A percentile compares a stretch with the other conserved stretches of the same genome.
phyloP scores from a whole-genome alignment of 352 stramenopile species.

The Phytopythium ostracodes region DNA sequence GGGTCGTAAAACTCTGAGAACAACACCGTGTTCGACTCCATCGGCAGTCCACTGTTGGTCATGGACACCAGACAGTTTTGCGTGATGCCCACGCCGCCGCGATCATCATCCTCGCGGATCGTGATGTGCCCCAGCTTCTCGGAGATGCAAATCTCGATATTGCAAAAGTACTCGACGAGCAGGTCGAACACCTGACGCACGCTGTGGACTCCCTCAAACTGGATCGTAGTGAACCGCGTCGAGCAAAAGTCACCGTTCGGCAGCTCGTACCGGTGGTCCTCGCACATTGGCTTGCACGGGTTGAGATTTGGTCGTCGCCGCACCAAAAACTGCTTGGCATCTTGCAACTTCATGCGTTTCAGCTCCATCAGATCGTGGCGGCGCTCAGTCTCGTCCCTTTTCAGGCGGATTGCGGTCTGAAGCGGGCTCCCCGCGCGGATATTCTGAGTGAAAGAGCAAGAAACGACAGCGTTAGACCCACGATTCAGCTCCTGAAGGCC shows the following conservation, averaged over 20 bases:
- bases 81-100: conserved; percentile 18
- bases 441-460: conserved; percentile 12
- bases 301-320: conserved; percentile 24
- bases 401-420: conserved; percentile 27
- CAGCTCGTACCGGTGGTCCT: conserved; percentile 21
- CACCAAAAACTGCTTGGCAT: conserved; percentile 23
- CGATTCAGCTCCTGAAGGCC: not conserved
- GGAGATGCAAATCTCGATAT: conserved; percentile 40
- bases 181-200: conserved; percentile 35
- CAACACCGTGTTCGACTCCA: conserved; percentile 7
- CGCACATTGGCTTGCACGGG: conserved; percentile 25
- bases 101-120: conserved; percentile 34
- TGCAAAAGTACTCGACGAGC: conserved; percentile 26
- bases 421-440: conserved; percentile 29
- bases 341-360: conserved; percentile 24
- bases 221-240: conserved; percentile 21
- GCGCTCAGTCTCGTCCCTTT: conserved; percentile 9
- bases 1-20: conserved; percentile 8
- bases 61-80: conserved; percentile 28
- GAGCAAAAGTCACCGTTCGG: conserved; percentile 25
- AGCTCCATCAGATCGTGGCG: conserved; percentile 15
- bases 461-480: not conserved
- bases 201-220: conserved; percentile 19
- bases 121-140: conserved; percentile 35
- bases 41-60: conserved; percentile 8